Conservation (phyloP, 805 yeast species). For the Scheffersomyces ergatensis region DNA sequence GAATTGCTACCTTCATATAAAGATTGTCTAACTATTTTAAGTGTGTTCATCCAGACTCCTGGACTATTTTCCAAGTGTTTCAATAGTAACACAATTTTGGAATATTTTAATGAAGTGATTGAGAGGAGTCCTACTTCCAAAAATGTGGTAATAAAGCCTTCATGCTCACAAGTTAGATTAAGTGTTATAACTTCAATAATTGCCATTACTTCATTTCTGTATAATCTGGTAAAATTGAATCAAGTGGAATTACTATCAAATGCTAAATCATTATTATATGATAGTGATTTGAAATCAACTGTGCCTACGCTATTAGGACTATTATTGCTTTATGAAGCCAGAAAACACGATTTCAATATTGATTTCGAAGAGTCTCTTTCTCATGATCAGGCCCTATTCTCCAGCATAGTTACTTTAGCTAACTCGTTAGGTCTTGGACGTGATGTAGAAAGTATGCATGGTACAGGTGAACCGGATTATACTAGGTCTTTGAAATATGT, state of each 20-base stretch:
- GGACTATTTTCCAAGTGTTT: not conserved
- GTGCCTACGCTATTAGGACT: not conserved
- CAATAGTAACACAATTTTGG: not conserved
- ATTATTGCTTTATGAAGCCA: not conserved
- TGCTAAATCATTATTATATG: not conserved
- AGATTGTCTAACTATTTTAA: not conserved
- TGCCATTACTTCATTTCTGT: not conserved
- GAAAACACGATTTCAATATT: not conserved
- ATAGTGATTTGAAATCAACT: not conserved
- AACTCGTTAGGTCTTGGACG: not conserved
- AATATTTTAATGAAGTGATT: not conserved
- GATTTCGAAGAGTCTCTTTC: not conserved
- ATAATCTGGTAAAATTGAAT: not conserved
- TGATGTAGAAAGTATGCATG: not conserved
- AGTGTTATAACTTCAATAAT: not conserved
- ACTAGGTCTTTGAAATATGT: not conserved
- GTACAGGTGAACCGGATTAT: not conserved
- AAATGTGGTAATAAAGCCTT: not conserved
- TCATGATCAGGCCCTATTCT: not conserved
- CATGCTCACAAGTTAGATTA: not conserved
- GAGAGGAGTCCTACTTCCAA: not conserved
- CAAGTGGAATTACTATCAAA: not conserved
- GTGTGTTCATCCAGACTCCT: not conserved
- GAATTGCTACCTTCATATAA: not conserved
- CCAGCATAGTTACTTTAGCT: not conserved